Evolutionary conservation across 108 stramenopile species (phyloP), one percentile per base, ranked within the genome.

Genomic region (Pseudonitzschia pungens): DNA sequence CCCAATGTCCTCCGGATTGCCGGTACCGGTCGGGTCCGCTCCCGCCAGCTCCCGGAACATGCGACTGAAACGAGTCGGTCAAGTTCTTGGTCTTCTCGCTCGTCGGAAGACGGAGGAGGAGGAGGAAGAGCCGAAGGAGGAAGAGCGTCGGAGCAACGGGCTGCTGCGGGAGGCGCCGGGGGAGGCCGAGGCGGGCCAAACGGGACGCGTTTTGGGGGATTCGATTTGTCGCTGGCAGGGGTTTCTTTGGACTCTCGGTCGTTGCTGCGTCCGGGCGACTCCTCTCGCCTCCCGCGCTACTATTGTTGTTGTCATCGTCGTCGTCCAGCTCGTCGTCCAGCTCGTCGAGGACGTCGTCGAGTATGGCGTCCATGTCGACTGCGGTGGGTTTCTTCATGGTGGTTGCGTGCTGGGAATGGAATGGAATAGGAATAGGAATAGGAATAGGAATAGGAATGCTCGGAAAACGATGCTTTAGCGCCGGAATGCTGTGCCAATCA

Each of bases 261-360:
- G n/a, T n/a, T n/a, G n/a, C n/a, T 6, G 42, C 42, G 11, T 11
- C 42, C 42, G 42, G 42, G 42, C 42, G 42, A 6, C 42, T 44
- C 58, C 24, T 33, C 20, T 58, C 18, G 45, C 22, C 10, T 18
- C 56, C 42, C 21, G 57, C 40, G 15, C 33, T 43, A 3, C n/a
- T 18, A 41, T 58, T 56, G 21, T n/a, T 42, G 55, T 31, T n/a
- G 31, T 20, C 7, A 64, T 28, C 43, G 56, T n/a, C 21, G 0
- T 33, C 53, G 2, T 68, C 70, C 18, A 73, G 71, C 40, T 71
- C 69, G 42, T 84, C 73, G 12, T 80, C 84, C 41, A 86, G 70
- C 29, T 80, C 85, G 45, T 86, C 85, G 42, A 86, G 58, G 8
- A 81, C 82, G n/a, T 70, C 76, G 62, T 86, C 79, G 60, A 62